Percentiles rank a stretch among this genome's conserved stretches.
Conservation (phyloP, 78 protist species). For the Pelomyxa schiedti region DNA sequence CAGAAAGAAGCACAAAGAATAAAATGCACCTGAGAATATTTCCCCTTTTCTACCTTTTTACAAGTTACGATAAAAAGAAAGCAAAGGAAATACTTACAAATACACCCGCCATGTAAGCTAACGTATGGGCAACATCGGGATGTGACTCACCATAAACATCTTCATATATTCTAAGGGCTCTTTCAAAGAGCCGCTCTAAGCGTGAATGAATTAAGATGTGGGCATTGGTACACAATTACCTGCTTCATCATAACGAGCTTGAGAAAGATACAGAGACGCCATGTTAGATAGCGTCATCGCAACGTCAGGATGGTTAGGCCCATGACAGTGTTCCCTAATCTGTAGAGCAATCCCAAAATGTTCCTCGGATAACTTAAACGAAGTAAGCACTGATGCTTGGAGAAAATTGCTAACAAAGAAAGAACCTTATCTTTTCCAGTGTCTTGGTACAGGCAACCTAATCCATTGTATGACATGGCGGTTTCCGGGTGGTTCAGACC, state of each 20-base stretch:
- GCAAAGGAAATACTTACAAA: too few relatives aligned
- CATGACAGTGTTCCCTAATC: not conserved
- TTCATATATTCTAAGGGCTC: not conserved
- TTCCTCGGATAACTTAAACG: not conserved
- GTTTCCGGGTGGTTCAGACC: not conserved
- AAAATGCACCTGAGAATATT: too few relatives aligned
- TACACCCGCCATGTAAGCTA: too few relatives aligned
- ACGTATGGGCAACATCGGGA: not conserved
- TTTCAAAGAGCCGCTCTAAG: not conserved
- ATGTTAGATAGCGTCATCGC: conserved; percentile 10
- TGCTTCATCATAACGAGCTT: not conserved
- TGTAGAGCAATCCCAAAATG: not conserved
- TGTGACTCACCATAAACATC: conserved; percentile 1
- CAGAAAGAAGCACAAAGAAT: too few relatives aligned
- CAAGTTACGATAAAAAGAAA: not conserved
- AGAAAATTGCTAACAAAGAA: too few relatives aligned
- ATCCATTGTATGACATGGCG: not conserved
- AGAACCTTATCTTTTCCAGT: not conserved
- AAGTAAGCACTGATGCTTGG: too few relatives aligned
- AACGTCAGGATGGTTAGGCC: conserved; percentile 4
- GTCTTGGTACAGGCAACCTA: conserved; percentile 3
- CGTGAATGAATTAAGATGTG: not conserved
- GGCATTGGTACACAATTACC: not conserved
- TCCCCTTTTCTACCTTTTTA: not conserved
- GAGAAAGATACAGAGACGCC: not conserved